phyloP scores from a whole-genome alignment of 495 filamentous ascomycete species.

The Neurospora sp. region DNA sequence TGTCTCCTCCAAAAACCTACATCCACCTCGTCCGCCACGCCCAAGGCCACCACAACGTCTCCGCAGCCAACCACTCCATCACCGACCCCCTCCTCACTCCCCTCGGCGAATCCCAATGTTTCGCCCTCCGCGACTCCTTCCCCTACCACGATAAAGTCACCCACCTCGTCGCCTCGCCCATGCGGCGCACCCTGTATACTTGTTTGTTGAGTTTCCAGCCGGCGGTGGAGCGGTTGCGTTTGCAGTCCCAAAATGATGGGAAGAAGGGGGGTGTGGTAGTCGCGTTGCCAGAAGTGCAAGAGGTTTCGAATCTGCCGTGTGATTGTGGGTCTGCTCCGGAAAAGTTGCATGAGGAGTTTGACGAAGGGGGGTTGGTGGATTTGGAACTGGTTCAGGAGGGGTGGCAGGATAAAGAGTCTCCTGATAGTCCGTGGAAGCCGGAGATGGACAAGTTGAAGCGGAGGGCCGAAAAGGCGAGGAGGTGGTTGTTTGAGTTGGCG shows the following conservation, averaged over 20 bases:
- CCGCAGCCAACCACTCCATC: constrained; percentile 56
- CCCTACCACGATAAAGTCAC: constrained; percentile 54
- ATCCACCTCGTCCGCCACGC: constrained; percentile 47
- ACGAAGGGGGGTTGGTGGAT: constrained; percentile 47
- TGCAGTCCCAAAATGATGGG: no score
- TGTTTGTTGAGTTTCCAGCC: constrained; percentile 60
- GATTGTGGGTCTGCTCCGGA: constrained; percentile 58
- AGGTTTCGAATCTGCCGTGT: constrained; percentile 65
- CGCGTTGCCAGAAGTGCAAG: constrained; percentile 72
- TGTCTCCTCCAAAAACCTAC: constrained; percentile 17
- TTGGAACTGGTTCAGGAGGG: constrained; percentile 46
- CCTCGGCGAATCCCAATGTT: constrained; percentile 68
- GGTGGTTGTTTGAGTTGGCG: constrained; percentile 50
- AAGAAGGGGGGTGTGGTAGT: constrained; percentile 34
- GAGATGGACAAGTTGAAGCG: constrained; percentile 45
- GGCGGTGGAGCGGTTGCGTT: constrained; percentile 20
- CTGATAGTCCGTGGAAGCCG: constrained; percentile 41
- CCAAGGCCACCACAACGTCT: constrained; percentile 75
- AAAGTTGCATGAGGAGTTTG: constrained; percentile 49
- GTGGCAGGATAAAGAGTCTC: constrained; percentile 58
- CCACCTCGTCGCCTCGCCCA: constrained; percentile 69
- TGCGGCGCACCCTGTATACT: constrained; percentile 77
- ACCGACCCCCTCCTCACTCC: constrained; percentile 71
- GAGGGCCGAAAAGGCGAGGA: constrained; percentile 54
- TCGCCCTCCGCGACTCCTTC: constrained; percentile 48